Evolutionary conservation across 2,329 filamentous ascomycete genomes (phyloP), one percentile per base, ranked within the genome.

Genomic region (Pleoardoris graminearum): DNA sequence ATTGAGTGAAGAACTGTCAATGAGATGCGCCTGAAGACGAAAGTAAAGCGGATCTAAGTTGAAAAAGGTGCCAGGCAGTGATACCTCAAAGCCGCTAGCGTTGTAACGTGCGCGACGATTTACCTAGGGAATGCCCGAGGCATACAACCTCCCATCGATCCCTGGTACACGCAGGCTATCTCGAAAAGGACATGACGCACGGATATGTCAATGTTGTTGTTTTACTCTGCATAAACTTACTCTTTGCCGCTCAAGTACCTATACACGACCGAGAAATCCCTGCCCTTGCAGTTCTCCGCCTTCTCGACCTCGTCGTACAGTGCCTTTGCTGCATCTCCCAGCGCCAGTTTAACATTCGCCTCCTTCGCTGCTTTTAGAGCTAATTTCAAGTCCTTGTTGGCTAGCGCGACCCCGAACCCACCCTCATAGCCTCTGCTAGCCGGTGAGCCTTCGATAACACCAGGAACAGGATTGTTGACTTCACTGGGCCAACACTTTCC

Each of bases 401-500:
- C 78, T n/a, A 81, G 62, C 46, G 70, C 67, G n/a, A 79, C 73
- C 3, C 79, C 78, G 56, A 81, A 81, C 0, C 79, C 79, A 17
- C 78, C 78, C 19, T 77, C 75, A 51, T 81, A 99, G 48, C 88
- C 91, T 51, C 88, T 80, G 49, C 81, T 83, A 0, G 91, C 88
- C 0, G 93, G 91, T 1, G 90, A 84, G 0, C 82, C 84, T 55
- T 87, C 85, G 19, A 93, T 81, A 0, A 97, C 91, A 12, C 91
- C 92, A 10, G 86, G 86, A 3, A 97, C 91, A 0, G 94, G 94
- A 70, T 97, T 97, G 76, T 99, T 99, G 57, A 96, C 80, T 76
- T 97, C 92, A 65, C 88, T 94, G 1, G 93, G 91, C 94, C 94
- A 99, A 80, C 92, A 97, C 60, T 82, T 85, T n/a, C 94, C 94